Conservation (phyloP, 192 early-diverging fungal genomes). For the Backusella luteola region DNA sequence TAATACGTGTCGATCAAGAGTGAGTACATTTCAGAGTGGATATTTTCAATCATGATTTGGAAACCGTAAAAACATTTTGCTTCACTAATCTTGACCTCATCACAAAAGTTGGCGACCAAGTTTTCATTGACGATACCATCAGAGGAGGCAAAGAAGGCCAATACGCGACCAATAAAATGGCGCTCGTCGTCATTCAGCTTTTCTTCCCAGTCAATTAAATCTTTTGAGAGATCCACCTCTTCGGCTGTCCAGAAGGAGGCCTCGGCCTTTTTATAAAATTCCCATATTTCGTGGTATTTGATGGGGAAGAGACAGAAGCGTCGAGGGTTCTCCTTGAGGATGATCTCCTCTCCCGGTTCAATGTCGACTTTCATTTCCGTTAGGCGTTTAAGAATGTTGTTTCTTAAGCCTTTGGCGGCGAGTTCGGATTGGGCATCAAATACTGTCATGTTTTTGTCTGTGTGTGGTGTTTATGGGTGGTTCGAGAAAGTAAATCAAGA, state of each 20-base stretch:
- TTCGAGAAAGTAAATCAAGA: background rate
- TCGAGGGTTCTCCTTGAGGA: conserved; percentile 60
- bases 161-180: conserved; percentile 83
- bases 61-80: conserved; percentile 92
- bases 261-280: conserved; percentile 95
- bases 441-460: background rate
- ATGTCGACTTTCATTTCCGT: background rate
- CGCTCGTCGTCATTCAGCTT: conserved; percentile 79
- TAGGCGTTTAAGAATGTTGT: background rate
- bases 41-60: conserved; percentile 98
- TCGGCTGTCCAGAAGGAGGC: conserved; percentile 97
- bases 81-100: conserved; percentile 91
- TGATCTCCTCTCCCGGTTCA: background rate
- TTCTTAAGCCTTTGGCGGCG: background rate
- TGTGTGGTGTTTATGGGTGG: background rate
- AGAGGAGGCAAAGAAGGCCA: conserved; percentile 92
- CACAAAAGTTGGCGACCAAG: conserved; percentile 81
- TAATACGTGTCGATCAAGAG: conserved; percentile 94
- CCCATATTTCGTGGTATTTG: conserved; percentile 89
- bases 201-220: conserved; percentile 83
- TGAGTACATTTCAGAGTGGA: conserved; percentile 94
- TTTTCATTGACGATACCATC: conserved; percentile 97
- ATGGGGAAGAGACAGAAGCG: conserved; percentile 91
- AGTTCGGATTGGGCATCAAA: conserved; percentile 2
- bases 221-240: conserved; percentile 90